Evolutionary conservation across 371 early-diverging fungal genomes (phyloP), one percentile per base, ranked within the genome.

Genomic region (Mortierella sp.): DNA sequence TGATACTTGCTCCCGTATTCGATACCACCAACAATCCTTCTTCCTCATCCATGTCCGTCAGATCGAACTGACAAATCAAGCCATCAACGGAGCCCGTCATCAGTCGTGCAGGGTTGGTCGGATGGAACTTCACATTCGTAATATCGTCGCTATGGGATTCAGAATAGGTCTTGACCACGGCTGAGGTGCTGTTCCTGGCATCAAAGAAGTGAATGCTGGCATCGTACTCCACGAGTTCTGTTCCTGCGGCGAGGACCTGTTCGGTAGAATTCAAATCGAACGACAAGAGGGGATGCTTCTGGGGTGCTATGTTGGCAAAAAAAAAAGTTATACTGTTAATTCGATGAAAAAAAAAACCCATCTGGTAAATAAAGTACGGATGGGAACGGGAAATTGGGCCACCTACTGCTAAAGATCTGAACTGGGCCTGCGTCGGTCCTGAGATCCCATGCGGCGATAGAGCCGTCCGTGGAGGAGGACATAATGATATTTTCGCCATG

Each of bases 101-200:
- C 42, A 94, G 69, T 39, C 83, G 84, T 14, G 72, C 79, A 1
- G 89, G 78, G 11, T 82, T 63, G 17, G 78, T 81, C 8, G 94
- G 94, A 63, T 95, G 94, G 79, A 94, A 92, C 55, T 87, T 82
- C 39, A 96, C 86, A 79, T 93, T 89, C 5, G 97, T 95, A n/a
- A 98, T 84, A 70, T 97, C 97, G 64, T 98, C 96, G 30, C 89
- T 90, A 68, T 97, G 96, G 5, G 93, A 94, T 60, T 95, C 95
- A 6, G 72, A 80, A 69, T 95, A 98, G 30, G 81, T 73, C 14
- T 83, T 80, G 12, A 88, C 43, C 8, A 85, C 57, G 2, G 68
- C 21, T 21, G 56, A 51, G 50, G 50, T 42, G 39, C 55, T 64
- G 19, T 59, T 71, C 43, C 81, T 70, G 26, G 68, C 60, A 50